Evolutionary conservation across 805 yeast species (phyloP).

Genomic region (Yarrowia sp.): DNA sequence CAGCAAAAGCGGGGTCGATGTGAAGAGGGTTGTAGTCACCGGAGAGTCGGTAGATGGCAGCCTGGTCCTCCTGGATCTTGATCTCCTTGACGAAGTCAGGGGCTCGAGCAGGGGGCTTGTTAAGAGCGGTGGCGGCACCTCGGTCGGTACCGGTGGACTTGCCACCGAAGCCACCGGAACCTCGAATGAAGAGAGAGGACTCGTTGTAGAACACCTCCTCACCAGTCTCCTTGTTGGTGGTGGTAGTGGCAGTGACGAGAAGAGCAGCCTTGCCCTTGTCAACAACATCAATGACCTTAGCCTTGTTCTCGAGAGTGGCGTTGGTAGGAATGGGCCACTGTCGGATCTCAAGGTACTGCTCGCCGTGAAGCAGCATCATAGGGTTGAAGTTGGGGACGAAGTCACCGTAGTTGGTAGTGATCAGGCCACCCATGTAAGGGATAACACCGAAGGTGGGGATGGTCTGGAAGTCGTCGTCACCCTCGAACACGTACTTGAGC

Average conservation of each 20-base stretch:
- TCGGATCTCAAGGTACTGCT: conserved; percentile 81
- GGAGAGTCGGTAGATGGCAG: conserved; percentile 86
- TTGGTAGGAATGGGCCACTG: conserved; percentile 80
- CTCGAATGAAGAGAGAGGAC: conserved; percentile 83
- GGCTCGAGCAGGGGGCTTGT: conserved; percentile 63
- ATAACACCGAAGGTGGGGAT: conserved; percentile 90
- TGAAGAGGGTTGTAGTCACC: conserved; percentile 97
- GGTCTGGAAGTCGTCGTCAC: conserved; percentile 76
- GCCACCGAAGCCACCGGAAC: conserved; percentile 62
- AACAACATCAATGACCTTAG: conserved; percentile 72
- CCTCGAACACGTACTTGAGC: conserved; percentile 80
- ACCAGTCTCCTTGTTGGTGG: conserved; percentile 72
- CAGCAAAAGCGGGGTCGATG: conserved; percentile 89
- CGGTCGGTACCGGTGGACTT: conserved; percentile 62
- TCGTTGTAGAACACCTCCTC: conserved; percentile 78
- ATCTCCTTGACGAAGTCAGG: conserved; percentile 73
- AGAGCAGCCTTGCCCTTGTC: conserved; percentile 89
- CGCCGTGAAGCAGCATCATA: conserved; percentile 90
- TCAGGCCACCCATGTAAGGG: conserved; percentile 75
- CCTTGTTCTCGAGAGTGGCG: conserved; percentile 66
- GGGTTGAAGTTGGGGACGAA: conserved; percentile 85
- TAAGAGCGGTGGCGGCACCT: conserved; percentile 66
- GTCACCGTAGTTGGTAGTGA: conserved; percentile 59
- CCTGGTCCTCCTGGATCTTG: conserved; percentile 72
- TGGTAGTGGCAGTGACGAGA: conserved; percentile 71